Percentiles rank a stretch among this genome's conserved stretches.
phyloP scores from a whole-genome alignment of 1,284 basidiomycete species.

The Austroboletus rostrupii region DNA sequence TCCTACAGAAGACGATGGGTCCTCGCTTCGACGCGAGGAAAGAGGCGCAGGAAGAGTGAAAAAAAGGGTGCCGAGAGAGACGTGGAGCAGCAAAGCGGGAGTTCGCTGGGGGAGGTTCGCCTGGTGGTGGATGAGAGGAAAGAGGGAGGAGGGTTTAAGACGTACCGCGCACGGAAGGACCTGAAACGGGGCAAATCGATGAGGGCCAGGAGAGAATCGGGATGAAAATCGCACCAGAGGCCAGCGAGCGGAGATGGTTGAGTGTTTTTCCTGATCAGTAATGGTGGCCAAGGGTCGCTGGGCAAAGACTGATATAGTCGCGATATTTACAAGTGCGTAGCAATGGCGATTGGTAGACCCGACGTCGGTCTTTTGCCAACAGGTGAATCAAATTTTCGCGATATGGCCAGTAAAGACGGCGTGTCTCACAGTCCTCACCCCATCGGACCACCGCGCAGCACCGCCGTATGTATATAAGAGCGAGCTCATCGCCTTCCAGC shows the following conservation, averaged over 20 bases:
- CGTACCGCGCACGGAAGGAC: constrained; percentile 78
- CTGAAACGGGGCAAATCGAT: constrained; percentile 34
- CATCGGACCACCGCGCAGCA: background rate
- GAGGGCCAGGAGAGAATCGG: constrained; percentile 14
- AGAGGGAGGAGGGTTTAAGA: constrained; percentile 14
- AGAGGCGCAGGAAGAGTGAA: constrained; percentile 10
- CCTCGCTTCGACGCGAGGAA: constrained; percentile 66
- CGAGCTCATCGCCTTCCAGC: constrained; percentile 20
- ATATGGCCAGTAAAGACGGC: too few species aligned
- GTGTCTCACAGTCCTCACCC: too few species aligned
- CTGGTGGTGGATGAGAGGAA: constrained; percentile 30
- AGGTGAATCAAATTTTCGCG: constrained; percentile 16
- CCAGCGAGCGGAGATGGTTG: constrained; percentile 75
- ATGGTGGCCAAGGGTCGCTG: constrained; percentile 50
- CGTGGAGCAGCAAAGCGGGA: constrained; percentile 6
- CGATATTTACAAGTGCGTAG: constrained; percentile 18
- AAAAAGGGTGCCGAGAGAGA: constrained; percentile 15
- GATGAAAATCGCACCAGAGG: constrained; percentile 57
- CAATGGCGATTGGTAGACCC: constrained; percentile 18
- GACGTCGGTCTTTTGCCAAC: background rate
- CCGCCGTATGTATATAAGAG: constrained; percentile 14
- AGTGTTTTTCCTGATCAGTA: constrained; percentile 70
- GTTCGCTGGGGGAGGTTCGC: constrained; percentile 70
- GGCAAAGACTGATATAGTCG: constrained; percentile 33
- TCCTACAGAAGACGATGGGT: constrained; percentile 44